A percentile compares a stretch with the other conserved stretches of the same genome.
Conservation (phyloP, 495 filamentous ascomycete genomes). For the Penicillium psychrofluorescens region DNA sequence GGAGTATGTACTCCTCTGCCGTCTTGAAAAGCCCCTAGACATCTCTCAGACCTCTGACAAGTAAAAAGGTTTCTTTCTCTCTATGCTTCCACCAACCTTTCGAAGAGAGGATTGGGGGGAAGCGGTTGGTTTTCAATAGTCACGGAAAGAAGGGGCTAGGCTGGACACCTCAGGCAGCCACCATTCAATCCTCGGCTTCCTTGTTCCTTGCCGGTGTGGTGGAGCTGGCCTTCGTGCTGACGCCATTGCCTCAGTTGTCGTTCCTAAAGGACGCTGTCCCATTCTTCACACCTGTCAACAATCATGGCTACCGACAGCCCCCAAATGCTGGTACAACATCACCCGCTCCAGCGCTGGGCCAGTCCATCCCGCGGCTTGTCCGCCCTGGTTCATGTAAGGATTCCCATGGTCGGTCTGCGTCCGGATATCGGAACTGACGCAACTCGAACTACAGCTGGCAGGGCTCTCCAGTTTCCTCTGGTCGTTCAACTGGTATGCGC, state of each 20-base stretch:
- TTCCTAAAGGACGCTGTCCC: neutral
- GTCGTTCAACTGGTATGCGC: constrained; percentile 58
- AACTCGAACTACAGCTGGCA: constrained; percentile 21
- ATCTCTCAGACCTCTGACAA: neutral
- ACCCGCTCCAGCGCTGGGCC: constrained; percentile 64
- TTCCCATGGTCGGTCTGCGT: neutral
- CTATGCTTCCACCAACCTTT: too few species aligned
- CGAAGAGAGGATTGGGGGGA: too few species aligned
- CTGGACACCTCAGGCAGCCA: neutral
- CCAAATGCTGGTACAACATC: constrained; percentile 25
- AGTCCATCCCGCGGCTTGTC: constrained; percentile 68
- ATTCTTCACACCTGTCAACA: neutral
- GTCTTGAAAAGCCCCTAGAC: neutral
- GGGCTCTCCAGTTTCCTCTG: constrained; percentile 63
- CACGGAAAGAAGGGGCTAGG: neutral
- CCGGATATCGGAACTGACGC: neutral
- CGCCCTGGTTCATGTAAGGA: constrained; percentile 58
- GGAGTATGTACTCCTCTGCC: too few species aligned
- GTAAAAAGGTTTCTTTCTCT: too few species aligned
- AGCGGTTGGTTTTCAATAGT: neutral
- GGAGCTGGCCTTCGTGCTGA: too few species aligned
- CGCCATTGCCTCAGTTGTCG: neutral
- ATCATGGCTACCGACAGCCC: constrained; percentile 8
- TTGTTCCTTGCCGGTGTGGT: too few species aligned
- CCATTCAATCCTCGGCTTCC: neutral